A percentile compares a stretch with the other conserved stretches of the same genome.
Evolutionary conservation across 2,329 filamentous ascomycete genomes (phyloP).

Genomic region (Lachnellula occidentalis): DNA sequence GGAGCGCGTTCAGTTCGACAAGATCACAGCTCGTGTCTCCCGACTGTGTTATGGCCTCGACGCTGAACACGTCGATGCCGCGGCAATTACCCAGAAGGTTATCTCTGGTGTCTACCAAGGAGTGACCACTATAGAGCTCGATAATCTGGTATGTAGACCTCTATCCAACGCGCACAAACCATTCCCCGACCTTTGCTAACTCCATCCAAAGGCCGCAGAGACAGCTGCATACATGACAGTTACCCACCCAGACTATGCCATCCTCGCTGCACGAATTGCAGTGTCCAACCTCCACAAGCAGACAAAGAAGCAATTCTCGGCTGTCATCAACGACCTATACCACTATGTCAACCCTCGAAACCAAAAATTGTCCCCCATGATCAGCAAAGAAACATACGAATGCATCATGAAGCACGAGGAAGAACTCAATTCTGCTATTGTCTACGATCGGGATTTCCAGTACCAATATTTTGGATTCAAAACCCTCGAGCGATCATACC

Average conservation of each 20-base stretch:
- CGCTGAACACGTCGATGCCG: slow-evolving; percentile 90
- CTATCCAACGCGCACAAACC: slow-evolving; percentile 21
- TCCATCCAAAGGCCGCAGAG: slow-evolving; percentile 71
- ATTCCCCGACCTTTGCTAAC: slow-evolving; percentile 16
- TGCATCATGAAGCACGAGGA: slow-evolving; percentile 94
- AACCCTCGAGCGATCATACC: slow-evolving; percentile 94
- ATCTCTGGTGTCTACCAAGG: slow-evolving; percentile 99
- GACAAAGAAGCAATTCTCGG: slow-evolving; percentile 99
- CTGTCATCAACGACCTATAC: slow-evolving; percentile 88
- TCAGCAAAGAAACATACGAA: slow-evolving; percentile 84
- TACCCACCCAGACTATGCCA: slow-evolving; percentile 97
- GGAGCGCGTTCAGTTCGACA: slow-evolving; percentile 99
- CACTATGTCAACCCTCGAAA: slow-evolving; percentile 97
- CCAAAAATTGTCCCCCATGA: slow-evolving; percentile 80
- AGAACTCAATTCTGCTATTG: slow-evolving; percentile 96
- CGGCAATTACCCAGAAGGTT: slow-evolving; percentile 98
- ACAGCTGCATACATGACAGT: slow-evolving; percentile 99
- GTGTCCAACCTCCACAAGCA: slow-evolving; percentile 99
- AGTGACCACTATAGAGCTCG: slow-evolving; percentile 92
- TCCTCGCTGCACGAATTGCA: slow-evolving; percentile 95
- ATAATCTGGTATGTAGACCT: slow-evolving; percentile 75
- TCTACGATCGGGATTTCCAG: slow-evolving; percentile 99
- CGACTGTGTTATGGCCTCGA: slow-evolving; percentile 97
- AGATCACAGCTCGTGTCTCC: slow-evolving; percentile 98
- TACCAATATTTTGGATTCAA: slow-evolving; percentile 99